Evolutionary conservation across 169 alveolate genomes (phyloP), one percentile per base, ranked within the genome.

Genomic region (Cryptosporidium baileyi): DNA sequence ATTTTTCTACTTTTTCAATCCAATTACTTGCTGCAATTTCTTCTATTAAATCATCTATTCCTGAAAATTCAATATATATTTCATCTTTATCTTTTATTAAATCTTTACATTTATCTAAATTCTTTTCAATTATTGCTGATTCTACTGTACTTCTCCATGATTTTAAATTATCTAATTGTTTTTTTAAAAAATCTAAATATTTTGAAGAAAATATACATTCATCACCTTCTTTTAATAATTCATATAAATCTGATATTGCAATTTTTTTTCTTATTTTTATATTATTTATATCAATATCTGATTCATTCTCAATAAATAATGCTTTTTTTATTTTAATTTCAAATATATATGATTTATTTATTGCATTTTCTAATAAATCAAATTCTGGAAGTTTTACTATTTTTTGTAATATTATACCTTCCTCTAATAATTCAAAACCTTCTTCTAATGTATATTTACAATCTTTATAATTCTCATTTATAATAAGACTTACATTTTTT

Each of bases 1-100:
- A 38, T 36, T 67, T 74, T 54, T 74, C 85, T 0, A 74, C 85
- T 1, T 74, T 74, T 41, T 74, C 85, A n/a, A 74, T 74, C 85
- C 85, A 74, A 22, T 74, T 74, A n/a, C 85, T 74, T 57, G 85
- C 85, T 38, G 85, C 85, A n/a, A 74, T 74, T 40, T 74, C 74
- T 45, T 74, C 85, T 5, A 59, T 57, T 2, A 74, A 41, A 26
- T 59, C 85, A 51, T 57, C 61, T 6, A 45, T n/a, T 51, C 85
- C 85, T 17, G 85, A 59, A 36, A 74, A 54, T 57, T 74, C 85
- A 2, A 74, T 74, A n/a, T 32, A 13, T 38, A 74, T 74, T 6
- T 74, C 67, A 41, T 74, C 85, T 15, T 74, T 74, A 36, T 74
- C 85, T 54, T 74, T 74, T 3, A 74, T 74, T 3, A 60, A 74